Percentiles rank a stretch among this genome's conserved stretches.
phyloP scores from a whole-genome alignment of 352 stramenopile species.

The Peronospora destructor region DNA sequence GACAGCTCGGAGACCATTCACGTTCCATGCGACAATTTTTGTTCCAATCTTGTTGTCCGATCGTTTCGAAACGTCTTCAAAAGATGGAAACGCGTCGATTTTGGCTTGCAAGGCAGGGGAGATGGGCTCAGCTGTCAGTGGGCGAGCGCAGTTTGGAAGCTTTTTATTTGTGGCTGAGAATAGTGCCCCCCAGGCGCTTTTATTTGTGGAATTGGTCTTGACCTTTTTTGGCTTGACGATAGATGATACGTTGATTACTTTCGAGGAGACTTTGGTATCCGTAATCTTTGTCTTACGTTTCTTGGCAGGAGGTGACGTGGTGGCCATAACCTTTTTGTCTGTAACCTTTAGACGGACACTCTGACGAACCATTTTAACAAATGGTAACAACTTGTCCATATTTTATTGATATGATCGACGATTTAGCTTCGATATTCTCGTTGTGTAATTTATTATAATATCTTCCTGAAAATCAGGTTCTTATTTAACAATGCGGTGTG shows the following conservation, averaged over 20 bases:
- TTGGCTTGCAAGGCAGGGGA: constrained; percentile 36
- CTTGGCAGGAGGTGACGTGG: constrained; percentile 5
- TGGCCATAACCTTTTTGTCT: constrained; percentile 11
- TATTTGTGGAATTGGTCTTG: constrained; percentile 15
- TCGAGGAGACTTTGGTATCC: constrained; percentile 3
- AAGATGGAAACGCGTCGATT: constrained; percentile 41
- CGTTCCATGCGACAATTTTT: constrained; percentile 77
- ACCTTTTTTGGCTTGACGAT: constrained; percentile 5
- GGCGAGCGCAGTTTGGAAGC: constrained; percentile 20
- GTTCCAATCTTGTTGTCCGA: constrained; percentile 10
- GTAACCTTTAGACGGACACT: constrained; percentile 34
- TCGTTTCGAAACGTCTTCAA: constrained; percentile 40
- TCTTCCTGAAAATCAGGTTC: too few relatives aligned
- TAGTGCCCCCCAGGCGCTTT: constrained; percentile 38
- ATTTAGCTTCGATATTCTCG: too few relatives aligned
- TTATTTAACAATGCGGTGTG: too few relatives aligned
- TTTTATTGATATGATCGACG: too few relatives aligned
- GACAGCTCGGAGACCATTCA: constrained; percentile 74
- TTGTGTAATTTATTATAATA: too few relatives aligned
- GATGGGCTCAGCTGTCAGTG: constrained; percentile 21
- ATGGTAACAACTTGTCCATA: neutral
- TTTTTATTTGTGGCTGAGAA: constrained; percentile 19
- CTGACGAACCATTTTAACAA: constrained; percentile 23
- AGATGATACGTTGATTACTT: neutral
- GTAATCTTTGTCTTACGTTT: constrained; percentile 14